Evolutionary conservation across 148 eudicot species (phyloP).

Genomic region (Gaultheria prostrata): DNA sequence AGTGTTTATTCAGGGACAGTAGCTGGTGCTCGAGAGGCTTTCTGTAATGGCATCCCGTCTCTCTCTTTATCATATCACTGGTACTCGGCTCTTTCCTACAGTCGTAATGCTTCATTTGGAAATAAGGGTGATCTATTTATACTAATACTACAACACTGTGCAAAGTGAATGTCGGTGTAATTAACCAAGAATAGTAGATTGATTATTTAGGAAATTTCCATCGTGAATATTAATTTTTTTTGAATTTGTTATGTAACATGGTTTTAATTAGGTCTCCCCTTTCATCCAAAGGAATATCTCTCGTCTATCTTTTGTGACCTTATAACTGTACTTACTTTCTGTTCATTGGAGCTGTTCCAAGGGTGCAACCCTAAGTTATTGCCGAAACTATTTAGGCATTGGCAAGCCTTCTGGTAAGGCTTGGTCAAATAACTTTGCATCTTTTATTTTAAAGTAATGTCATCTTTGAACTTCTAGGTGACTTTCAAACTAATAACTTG

Average conservation of each 20-base stretch:
- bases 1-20: slow-evolving; percentile 98
- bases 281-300: neutral
- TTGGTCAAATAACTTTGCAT: neutral
- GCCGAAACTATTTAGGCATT: neutral
- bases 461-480: neutral
- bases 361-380: neutral
- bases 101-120: neutral
- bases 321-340: neutral
- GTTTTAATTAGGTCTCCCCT: neutral
- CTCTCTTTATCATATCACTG: slow-evolving; percentile 88
- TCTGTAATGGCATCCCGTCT: slow-evolving; percentile 62
- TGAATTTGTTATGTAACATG: neutral
- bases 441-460: neutral
- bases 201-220: neutral
- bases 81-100: slow-evolving; percentile 28
- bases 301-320: neutral
- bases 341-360: neutral
- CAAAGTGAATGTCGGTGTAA: neutral
- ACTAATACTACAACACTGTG: neutral
- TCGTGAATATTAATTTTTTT: neutral
- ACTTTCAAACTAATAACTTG: neutral
- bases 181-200: neutral
- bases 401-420: neutral
- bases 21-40: slow-evolving; percentile 97
- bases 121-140: neutral